These are phyloP conservation scores for Wickerhamiella domercqiae DNA, from an alignment of 805 yeast species.

Conservation along the genomic window DNA sequence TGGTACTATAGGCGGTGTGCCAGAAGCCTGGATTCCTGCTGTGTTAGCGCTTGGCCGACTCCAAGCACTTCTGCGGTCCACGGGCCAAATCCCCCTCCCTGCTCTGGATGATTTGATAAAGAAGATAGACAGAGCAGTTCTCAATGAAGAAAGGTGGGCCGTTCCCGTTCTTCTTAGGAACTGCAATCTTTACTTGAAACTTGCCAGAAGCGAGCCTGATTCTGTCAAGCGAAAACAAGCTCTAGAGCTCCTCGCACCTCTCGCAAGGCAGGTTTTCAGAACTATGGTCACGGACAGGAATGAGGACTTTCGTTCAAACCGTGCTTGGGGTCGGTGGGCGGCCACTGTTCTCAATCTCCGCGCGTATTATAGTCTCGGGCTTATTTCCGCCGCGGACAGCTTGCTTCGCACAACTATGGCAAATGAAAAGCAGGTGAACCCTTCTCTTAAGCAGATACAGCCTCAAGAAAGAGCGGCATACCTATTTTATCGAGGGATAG, in stretches of 20 bases:
- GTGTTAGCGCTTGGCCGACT: background rate
- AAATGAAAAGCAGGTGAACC: conserved; percentile 6
- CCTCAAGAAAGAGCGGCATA: conserved; percentile 9
- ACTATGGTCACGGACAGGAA: conserved; percentile 9
- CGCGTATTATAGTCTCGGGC: conserved; percentile 14
- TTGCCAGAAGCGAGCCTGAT: background rate
- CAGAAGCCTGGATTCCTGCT: background rate
- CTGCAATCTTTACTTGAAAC: background rate
- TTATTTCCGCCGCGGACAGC: conserved; percentile 16
- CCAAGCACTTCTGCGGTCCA: background rate
- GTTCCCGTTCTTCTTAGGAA: background rate
- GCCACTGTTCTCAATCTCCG: conserved; percentile 8
- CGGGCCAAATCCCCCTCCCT: too few relatives aligned
- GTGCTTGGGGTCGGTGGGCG: conserved; percentile 1
- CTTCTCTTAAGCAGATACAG: conserved; percentile 9
- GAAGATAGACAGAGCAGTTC: background rate
- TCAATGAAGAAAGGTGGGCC: background rate
- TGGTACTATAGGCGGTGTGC: background rate
- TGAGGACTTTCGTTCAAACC: background rate
- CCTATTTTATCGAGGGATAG: conserved; percentile 13
- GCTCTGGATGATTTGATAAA: background rate
- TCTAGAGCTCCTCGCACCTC: conserved; percentile 7
- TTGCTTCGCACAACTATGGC: conserved; percentile 11
- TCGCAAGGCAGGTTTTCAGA: conserved; percentile 10
- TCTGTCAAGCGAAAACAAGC: background rate